Percentiles rank a stretch among this genome's conserved stretches.
Conservation (phyloP, 2,329 filamentous ascomycete genomes). For the Fusarium phyllophilum region DNA sequence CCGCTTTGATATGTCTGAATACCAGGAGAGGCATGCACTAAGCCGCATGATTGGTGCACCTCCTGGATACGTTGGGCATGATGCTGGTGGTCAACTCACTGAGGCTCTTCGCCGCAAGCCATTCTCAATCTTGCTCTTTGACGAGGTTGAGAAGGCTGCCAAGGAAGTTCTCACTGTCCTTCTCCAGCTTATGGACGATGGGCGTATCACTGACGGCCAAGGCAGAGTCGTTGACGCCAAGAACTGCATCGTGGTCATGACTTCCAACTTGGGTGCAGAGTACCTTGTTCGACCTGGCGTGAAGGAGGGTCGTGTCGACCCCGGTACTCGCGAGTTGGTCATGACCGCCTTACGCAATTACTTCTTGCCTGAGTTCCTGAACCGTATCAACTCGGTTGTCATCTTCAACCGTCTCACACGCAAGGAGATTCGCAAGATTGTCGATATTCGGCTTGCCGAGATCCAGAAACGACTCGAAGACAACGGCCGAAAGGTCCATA, state of each 20-base stretch:
- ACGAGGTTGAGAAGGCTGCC: constrained; percentile 98
- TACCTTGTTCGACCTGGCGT: constrained; percentile 83
- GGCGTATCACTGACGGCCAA: constrained; percentile 97
- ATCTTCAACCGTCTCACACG: constrained; percentile 98
- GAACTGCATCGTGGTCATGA: constrained; percentile 99
- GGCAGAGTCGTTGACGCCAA: constrained; percentile 92
- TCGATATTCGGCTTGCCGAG: constrained; percentile 86
- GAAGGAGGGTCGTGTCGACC: constrained; percentile 86
- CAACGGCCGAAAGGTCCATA: constrained; percentile 87
- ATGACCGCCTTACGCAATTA: constrained; percentile 92
- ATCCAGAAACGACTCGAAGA: constrained; percentile 90
- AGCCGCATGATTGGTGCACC: constrained; percentile 98
- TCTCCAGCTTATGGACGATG: constrained; percentile 99
- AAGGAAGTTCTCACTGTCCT: constrained; percentile 97
- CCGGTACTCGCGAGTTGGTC: constrained; percentile 86
- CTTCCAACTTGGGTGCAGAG: constrained; percentile 95
- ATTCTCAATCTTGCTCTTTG: constrained; percentile 97
- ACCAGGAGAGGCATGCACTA: constrained; percentile 95
- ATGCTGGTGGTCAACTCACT: constrained; percentile 93
- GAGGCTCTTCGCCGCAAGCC: constrained; percentile 93
- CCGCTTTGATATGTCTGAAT: constrained; percentile 99
- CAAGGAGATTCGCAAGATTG: constrained; percentile 91
- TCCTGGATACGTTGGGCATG: constrained; percentile 96
- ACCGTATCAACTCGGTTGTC: constrained; percentile 94
- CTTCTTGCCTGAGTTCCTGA: constrained; percentile 98